A percentile compares a stretch with the other conserved stretches of the same genome.
These are phyloP conservation scores for Penicillium lividum DNA, from an alignment of 495 filamentous ascomycete species.

Conservation along the genomic window DNA sequence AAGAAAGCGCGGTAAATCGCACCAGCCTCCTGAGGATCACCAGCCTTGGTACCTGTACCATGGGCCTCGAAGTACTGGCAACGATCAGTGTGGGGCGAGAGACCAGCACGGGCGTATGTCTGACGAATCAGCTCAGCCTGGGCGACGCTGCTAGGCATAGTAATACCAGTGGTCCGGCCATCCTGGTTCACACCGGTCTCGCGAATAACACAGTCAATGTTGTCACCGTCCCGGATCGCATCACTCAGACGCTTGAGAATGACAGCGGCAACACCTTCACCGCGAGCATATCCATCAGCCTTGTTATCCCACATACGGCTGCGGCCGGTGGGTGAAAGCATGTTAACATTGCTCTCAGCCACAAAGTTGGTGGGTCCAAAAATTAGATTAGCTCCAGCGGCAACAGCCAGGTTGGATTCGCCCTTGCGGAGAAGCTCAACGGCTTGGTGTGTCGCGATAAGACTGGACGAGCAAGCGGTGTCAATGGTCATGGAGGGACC, in stretches of 20 bases:
- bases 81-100: slow-evolving; percentile 26
- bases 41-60: slow-evolving; percentile 59
- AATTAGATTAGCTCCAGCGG: slow-evolving; percentile 15
- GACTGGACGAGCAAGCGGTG: slow-evolving; percentile 37
- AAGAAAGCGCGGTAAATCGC: slow-evolving; percentile 24
- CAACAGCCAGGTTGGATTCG: slow-evolving; percentile 33
- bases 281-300: slow-evolving; percentile 37
- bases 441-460: slow-evolving; percentile 46
- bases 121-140: slow-evolving; percentile 58
- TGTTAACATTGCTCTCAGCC: slow-evolving; percentile 8
- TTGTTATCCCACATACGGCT: slow-evolving; percentile 38
- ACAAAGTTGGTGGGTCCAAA: background rate
- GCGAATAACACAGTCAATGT: slow-evolving; percentile 46
- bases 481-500: slow-evolving; percentile 43
- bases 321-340: slow-evolving; percentile 34
- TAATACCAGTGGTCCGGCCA: slow-evolving; percentile 36
- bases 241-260: slow-evolving; percentile 40
- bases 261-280: slow-evolving; percentile 29
- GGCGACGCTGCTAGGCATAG: slow-evolving; percentile 52
- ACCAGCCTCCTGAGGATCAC: slow-evolving; percentile 61
- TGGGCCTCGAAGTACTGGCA: slow-evolving; percentile 31
- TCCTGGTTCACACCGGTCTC: slow-evolving; percentile 44
- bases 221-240: slow-evolving; percentile 38
- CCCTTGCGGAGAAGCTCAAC: slow-evolving; percentile 41
- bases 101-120: slow-evolving; percentile 48